Percentiles rank a stretch among this genome's conserved stretches.
Conservation (phyloP, 176 grass and related monocot species). For the Avena atlantica region DNA sequence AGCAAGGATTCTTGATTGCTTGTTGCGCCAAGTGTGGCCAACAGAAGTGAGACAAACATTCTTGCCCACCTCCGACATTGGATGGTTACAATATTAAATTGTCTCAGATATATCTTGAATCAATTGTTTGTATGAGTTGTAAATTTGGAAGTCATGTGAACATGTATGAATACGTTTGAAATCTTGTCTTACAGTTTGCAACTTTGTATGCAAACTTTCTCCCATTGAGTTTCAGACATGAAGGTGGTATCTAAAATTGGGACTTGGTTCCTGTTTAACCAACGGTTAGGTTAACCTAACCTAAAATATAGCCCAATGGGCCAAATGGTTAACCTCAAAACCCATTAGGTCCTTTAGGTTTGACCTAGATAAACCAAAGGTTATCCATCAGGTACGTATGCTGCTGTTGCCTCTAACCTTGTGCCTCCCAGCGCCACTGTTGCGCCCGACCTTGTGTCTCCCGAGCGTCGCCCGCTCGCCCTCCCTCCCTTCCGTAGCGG, state of each 20-base stretch:
- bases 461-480: no score
- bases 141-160: neutral
- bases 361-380: neutral
- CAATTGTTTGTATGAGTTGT: neutral
- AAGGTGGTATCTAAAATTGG: no score
- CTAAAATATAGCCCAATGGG: no score
- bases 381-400: no score
- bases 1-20: constrained; percentile 6
- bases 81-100: constrained; percentile 5
- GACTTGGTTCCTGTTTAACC: no score
- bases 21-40: neutral
- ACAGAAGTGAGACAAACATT: neutral
- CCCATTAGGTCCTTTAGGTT: constrained; percentile 32
- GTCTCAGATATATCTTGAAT: neutral
- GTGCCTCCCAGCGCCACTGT: no score
- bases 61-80: neutral
- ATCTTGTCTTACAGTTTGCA: neutral
- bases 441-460: no score
- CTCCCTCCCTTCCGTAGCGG: no score
- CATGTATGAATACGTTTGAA: neutral
- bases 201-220: neutral
- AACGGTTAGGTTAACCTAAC: no score
- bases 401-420: no score
- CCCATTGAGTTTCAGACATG: no score
- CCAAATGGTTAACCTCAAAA: no score